A percentile compares a stretch with the other conserved stretches of the same genome.
Evolutionary conservation across 768 basidiomycete genomes (phyloP).

Genomic region (Gymnopilus junonius): DNA sequence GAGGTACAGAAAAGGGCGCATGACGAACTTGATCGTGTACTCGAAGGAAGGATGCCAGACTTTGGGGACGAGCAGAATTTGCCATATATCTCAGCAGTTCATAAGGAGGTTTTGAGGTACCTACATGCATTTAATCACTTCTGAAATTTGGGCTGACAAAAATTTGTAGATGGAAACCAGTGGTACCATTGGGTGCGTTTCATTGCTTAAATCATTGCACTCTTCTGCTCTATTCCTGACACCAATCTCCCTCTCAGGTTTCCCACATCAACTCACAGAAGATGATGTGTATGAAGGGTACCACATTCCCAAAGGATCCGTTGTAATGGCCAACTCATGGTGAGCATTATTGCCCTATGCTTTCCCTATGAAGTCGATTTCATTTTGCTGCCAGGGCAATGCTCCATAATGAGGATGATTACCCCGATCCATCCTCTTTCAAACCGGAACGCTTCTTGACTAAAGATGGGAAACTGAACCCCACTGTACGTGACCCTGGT

Average conservation of each 20-base stretch:
- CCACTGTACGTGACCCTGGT: slow-evolving; percentile 36
- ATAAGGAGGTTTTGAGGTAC: slow-evolving; percentile 7
- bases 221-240: slow-evolving; percentile 12
- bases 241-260: slow-evolving; percentile 27
- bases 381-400: slow-evolving; percentile 31
- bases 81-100: slow-evolving; percentile 6
- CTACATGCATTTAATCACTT: not conserved
- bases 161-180: slow-evolving; percentile 3
- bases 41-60: slow-evolving; percentile 11
- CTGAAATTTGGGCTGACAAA: not conserved
- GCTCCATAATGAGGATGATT: slow-evolving; percentile 32
- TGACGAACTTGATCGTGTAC: slow-evolving; percentile 7
- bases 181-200: slow-evolving; percentile 5
- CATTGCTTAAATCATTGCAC: not conserved
- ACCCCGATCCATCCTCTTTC: slow-evolving; percentile 39
- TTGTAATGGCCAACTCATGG: slow-evolving; percentile 40
- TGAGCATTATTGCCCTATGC: not conserved
- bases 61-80: slow-evolving; percentile 5
- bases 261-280: slow-evolving; percentile 33
- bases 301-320: slow-evolving; percentile 43
- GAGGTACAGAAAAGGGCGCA: slow-evolving; percentile 9
- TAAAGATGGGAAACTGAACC: slow-evolving; percentile 34
- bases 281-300: slow-evolving; percentile 51
- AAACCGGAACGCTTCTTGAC: slow-evolving; percentile 49
- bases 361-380: no score